A percentile compares a stretch with the other conserved stretches of the same genome.
phyloP scores from a whole-genome alignment of 768 basidiomycete species.

The Crepidotus variabilis region DNA sequence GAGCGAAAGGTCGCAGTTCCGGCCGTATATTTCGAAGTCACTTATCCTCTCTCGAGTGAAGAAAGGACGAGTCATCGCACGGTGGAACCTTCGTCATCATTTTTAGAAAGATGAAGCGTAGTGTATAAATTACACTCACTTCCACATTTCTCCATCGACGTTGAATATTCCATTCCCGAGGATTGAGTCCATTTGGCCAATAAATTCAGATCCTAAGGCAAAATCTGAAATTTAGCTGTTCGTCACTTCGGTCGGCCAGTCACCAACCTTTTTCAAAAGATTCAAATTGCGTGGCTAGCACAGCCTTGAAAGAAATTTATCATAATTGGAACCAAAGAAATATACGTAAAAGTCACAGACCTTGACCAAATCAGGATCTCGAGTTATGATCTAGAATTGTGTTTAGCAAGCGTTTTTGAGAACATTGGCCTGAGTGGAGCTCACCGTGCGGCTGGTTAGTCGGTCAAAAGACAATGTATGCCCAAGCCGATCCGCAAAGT shows the following conservation, averaged over 20 bases:
- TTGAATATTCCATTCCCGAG: conserved; percentile 61
- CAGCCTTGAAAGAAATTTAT: conserved; percentile 29
- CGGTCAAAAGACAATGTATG: conserved; percentile 25
- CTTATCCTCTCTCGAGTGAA: conserved; percentile 59
- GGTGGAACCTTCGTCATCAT: conserved; percentile 44
- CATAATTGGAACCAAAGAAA: background rate
- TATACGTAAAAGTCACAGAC: conserved; percentile 10
- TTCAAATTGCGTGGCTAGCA: conserved; percentile 48
- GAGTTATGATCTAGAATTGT: conserved; percentile 35
- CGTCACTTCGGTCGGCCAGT: no score
- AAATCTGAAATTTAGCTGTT: background rate
- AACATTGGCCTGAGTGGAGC: background rate
- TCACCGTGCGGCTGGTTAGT: conserved; percentile 28
- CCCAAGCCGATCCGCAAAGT: conserved; percentile 26
- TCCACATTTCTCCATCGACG: conserved; percentile 69
- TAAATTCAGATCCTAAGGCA: conserved; percentile 19
- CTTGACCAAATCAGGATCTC: conserved; percentile 47
- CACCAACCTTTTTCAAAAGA: conserved; percentile 39
- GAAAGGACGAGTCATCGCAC: conserved; percentile 67
- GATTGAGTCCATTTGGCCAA: conserved; percentile 27
- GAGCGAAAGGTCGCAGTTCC: conserved; percentile 48
- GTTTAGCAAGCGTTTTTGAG: background rate
- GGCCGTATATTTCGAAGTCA: conserved; percentile 60
- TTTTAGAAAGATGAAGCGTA: conserved; percentile 10
- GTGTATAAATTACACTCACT: conserved; percentile 31